Conservation (phyloP, 148 eudicot species). For the Diospyros lotus region DNA sequence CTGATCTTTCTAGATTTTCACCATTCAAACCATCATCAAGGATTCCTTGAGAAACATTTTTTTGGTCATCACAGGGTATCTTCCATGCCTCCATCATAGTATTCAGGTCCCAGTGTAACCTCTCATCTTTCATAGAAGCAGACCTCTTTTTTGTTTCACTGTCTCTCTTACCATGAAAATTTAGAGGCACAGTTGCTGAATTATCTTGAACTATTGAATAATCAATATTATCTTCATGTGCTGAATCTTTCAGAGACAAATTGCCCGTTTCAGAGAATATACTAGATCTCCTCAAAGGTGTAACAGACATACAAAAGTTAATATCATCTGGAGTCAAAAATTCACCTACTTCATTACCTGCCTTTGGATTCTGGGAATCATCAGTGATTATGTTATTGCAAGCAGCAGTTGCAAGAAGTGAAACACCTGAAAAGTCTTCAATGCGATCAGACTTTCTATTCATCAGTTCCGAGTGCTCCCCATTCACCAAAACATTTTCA, state of each 20-base stretch:
- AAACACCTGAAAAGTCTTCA: conserved; percentile 72
- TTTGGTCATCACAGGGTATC: conserved; percentile 36
- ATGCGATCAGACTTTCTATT: conserved; percentile 13
- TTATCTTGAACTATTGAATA: conserved; percentile 7
- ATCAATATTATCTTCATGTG: conserved; percentile 15
- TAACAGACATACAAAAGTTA: conserved; percentile 16
- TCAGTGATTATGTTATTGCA: conserved; percentile 46
- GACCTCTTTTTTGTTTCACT: conserved; percentile 19
- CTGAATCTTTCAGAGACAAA: conserved; percentile 15
- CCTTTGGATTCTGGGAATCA: conserved; percentile 17
- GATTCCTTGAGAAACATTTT: conserved; percentile 10
- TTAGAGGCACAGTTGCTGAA: conserved; percentile 17
- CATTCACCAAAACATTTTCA: conserved; percentile 6
- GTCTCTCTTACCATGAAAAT: conserved; percentile 23
- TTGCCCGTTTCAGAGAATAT: conserved; percentile 19
- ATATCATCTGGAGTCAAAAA: conserved; percentile 23
- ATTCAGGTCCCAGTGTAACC: conserved; percentile 83
- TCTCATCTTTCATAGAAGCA: conserved; percentile 32
- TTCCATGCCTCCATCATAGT: conserved; percentile 82
- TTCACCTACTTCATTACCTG: conserved; percentile 18
- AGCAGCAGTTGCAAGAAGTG: conserved; percentile 86
- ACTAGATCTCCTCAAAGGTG: conserved; percentile 22
- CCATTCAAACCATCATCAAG: conserved; percentile 10
- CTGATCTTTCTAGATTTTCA: conserved; percentile 9
- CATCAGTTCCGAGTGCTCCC: conserved; percentile 6